Evolutionary conservation across 2,329 filamentous ascomycete species (phyloP), one percentile per base, ranked within the genome.

Genomic region (Aspergillus neoniger): DNA sequence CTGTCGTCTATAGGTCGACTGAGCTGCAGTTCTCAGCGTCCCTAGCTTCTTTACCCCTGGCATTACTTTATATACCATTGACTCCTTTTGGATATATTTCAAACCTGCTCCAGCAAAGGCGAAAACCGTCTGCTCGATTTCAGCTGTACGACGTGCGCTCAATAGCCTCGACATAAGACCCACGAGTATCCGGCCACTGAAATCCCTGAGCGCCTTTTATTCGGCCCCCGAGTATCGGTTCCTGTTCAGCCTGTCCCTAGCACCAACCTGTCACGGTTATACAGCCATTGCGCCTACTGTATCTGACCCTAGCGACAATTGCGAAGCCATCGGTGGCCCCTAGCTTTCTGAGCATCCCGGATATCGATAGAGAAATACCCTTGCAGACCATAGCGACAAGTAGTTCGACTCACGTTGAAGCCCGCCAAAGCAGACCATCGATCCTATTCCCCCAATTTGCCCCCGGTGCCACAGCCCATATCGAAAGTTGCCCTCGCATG

Each of bases 11-110:
- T 54, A 61, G 53, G 49, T 54, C 53, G 41, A 56, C 41, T 48
- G 62, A 53, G 38, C 38, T 36, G 15, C 25, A 25, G 21, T 49
- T 58, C 36, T 61, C 48, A 55, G 38, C 36, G 55, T 49, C 15
- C 44, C 43, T 44, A 12, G 7, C 36, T 19, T 50, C 30, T 59
- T 59, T 44, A 9, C 7, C 36, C 19, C 44, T 36, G 57, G 43
- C 53, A 38, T 48, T 55, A 48, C 63, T 36, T 61, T 61, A 61
- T 50, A 62, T 57, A 63, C 54, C 55, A 63, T 61, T 57, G 56
- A 55, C 57, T 60, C 60, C 52, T 59, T 21, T 55, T 41, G 53
- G 21, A 50, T 62, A 52, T 59, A 56, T 19, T 36, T 49, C 39
- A 55, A 50, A 17, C 25, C 57, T 60, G n/a, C 32, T 60, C 44